A percentile compares a stretch with the other conserved stretches of the same genome.
Conservation (phyloP, 2,329 filamentous ascomycete genomes). For the Trichoderma endophyticum region DNA sequence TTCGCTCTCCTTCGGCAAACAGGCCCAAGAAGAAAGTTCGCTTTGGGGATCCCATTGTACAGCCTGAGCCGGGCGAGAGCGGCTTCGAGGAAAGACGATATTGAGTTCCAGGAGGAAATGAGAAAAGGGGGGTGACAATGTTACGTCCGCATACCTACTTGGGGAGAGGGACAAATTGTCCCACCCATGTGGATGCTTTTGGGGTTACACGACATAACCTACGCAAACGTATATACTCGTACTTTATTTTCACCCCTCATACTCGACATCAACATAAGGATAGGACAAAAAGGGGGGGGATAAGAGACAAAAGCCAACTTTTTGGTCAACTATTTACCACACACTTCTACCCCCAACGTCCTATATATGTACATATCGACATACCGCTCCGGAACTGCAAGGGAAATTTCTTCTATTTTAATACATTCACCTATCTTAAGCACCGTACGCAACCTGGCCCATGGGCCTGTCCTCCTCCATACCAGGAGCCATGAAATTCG, state of each 20-base stretch:
- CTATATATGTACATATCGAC: constrained; percentile 42
- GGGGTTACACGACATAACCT: not conserved
- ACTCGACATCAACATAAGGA: not conserved
- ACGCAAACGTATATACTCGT: not conserved
- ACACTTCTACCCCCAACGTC: constrained; percentile 25
- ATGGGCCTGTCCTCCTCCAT: constrained; percentile 60
- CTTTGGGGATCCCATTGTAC: not conserved
- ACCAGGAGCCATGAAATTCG: constrained; percentile 74
- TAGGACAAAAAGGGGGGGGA: not conserved
- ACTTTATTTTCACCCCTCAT: not conserved
- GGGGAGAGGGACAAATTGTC: not conserved
- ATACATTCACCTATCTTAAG: constrained; percentile 36
- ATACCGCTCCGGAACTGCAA: constrained; percentile 30
- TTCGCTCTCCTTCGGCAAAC: not conserved
- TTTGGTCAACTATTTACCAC: constrained; percentile 27
- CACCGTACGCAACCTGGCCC: constrained; percentile 59
- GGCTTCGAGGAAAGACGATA: not conserved
- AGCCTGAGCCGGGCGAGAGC: not conserved
- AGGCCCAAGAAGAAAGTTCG: not conserved
- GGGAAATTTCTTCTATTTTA: constrained; percentile 35
- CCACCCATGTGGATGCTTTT: not conserved
- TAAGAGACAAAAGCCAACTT: not conserved
- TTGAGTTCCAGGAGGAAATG: not conserved
- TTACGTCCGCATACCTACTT: not conserved
- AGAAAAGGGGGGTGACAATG: not conserved